Percentiles rank a stretch among this genome's conserved stretches.
Evolutionary conservation across 2,329 filamentous ascomycete genomes (phyloP).

Genomic region (Scedosporium aurantiacum): DNA sequence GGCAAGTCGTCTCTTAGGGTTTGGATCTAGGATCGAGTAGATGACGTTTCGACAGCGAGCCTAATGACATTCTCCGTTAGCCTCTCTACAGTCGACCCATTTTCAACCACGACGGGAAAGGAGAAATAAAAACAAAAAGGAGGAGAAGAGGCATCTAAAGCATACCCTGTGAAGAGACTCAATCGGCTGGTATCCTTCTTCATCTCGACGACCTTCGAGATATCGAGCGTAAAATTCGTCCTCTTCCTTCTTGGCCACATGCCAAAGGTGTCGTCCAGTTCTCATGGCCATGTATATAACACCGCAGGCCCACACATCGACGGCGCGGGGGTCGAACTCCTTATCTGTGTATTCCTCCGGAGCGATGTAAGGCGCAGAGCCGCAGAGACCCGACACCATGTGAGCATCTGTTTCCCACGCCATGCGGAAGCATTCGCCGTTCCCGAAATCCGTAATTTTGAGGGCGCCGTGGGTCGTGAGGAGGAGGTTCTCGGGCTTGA

Average conservation of each 20-base stretch:
- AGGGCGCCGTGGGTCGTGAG: conserved; percentile 84
- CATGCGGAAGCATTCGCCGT: conserved; percentile 98
- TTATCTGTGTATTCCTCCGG: conserved; percentile 92
- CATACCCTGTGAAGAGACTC: conserved; percentile 90
- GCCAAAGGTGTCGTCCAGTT: conserved; percentile 90
- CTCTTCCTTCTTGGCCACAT: conserved; percentile 90
- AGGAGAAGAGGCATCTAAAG: background rate
- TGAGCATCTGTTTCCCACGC: conserved; percentile 98
- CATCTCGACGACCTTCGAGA: conserved; percentile 81
- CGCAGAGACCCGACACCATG: conserved; percentile 95
- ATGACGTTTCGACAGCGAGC: conserved; percentile 97
- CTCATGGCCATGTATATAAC: conserved; percentile 99
- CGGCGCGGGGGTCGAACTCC: conserved; percentile 94
- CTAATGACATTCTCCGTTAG: conserved; percentile 33
- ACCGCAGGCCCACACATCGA: conserved; percentile 95
- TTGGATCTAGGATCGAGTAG: conserved; percentile 95
- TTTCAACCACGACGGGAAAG: background rate
- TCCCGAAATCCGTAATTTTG: conserved; percentile 98
- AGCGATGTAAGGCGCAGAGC: conserved; percentile 92
- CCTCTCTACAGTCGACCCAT: background rate
- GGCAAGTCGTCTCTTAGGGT: conserved; percentile 82
- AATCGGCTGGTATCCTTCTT: conserved; percentile 92
- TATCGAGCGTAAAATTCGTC: conserved; percentile 97
- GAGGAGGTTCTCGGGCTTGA: conserved; percentile 94
- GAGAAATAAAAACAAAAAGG: background rate